These are phyloP conservation scores for Nannochloris sp. DNA, from an alignment of 139 green algal species.

Conservation along the genomic window DNA sequence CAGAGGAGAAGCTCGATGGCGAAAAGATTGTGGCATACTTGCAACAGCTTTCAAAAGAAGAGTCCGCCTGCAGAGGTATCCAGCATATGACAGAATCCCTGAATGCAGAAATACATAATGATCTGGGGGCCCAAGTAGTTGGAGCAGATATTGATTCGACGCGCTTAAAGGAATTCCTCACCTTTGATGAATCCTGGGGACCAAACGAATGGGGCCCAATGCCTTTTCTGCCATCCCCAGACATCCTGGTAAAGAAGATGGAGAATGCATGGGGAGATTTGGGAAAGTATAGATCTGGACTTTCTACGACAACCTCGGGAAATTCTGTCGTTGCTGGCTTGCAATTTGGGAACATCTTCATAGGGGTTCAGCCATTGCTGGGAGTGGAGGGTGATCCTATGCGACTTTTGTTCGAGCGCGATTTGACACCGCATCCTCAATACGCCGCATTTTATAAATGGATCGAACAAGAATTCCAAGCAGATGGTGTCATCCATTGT, in stretches of 20 bases:
- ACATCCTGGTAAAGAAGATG: slow-evolving; percentile 73
- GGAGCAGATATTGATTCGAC: slow-evolving; percentile 45
- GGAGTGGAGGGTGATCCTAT: slow-evolving; percentile 97
- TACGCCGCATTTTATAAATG: slow-evolving; percentile 95
- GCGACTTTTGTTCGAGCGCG: slow-evolving; percentile 93
- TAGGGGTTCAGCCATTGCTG: slow-evolving; percentile 88
- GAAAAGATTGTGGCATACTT: slow-evolving; percentile 61
- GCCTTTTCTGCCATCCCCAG: slow-evolving; percentile 69
- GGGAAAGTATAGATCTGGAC: slow-evolving; percentile 45
- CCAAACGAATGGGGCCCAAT: slow-evolving; percentile 86
- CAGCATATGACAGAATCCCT: slow-evolving; percentile 16
- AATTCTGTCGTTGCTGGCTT: slow-evolving; percentile 52
- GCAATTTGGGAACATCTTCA: slow-evolving; percentile 85
- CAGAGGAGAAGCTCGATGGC: slow-evolving; percentile 40
- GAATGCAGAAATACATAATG: no score
- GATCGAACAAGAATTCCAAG: slow-evolving; percentile 60
- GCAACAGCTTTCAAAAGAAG: slow-evolving; percentile 18
- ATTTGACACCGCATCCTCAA: slow-evolving; percentile 95
- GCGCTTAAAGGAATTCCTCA: slow-evolving; percentile 62
- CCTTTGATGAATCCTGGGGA: slow-evolving; percentile 64
- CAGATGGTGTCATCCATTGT: slow-evolving; percentile 89
- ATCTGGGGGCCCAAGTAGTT: slow-evolving; percentile 18
- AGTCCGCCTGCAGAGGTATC: slow-evolving; percentile 23
- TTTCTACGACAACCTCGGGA: slow-evolving; percentile 40
- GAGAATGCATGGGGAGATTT: slow-evolving; percentile 87